These are phyloP conservation scores for Coniochaeta prunicola DNA, from an alignment of 2,329 filamentous ascomycete species.

Conservation along the genomic window DNA sequence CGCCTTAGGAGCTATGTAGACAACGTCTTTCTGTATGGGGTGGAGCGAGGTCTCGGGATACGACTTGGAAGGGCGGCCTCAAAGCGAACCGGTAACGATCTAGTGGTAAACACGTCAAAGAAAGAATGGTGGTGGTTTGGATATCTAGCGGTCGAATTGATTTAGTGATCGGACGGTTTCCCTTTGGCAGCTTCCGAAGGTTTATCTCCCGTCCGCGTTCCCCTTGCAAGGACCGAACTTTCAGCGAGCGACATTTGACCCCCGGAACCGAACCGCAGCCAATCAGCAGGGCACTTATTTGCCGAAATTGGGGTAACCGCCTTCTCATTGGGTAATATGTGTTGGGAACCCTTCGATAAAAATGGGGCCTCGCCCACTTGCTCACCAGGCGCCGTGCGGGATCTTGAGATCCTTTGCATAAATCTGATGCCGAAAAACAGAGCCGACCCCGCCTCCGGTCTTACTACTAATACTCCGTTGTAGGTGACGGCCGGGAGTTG, in stretches of 20 bases:
- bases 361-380: neutral
- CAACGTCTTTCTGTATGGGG: neutral
- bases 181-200: neutral
- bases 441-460: neutral
- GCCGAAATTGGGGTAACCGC: neutral
- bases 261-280: neutral
- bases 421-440: neutral
- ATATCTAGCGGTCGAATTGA: neutral
- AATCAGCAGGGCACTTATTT: neutral
- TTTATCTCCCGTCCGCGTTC: neutral
- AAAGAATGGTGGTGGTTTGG: neutral
- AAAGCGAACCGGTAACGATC: neutral
- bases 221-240: neutral
- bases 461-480: neutral
- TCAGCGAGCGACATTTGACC: neutral
- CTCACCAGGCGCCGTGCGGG: neutral
- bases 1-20: neutral
- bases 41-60: neutral
- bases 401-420: neutral
- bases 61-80: neutral
- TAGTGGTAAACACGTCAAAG: neutral
- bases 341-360: neutral
- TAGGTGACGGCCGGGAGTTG: neutral
- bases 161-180: neutral
- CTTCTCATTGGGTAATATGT: neutral